These are phyloP conservation scores for Scopulariopsis brevicaulis DNA, from an alignment of 2,329 filamentous ascomycete species.

Conservation along the genomic window DNA sequence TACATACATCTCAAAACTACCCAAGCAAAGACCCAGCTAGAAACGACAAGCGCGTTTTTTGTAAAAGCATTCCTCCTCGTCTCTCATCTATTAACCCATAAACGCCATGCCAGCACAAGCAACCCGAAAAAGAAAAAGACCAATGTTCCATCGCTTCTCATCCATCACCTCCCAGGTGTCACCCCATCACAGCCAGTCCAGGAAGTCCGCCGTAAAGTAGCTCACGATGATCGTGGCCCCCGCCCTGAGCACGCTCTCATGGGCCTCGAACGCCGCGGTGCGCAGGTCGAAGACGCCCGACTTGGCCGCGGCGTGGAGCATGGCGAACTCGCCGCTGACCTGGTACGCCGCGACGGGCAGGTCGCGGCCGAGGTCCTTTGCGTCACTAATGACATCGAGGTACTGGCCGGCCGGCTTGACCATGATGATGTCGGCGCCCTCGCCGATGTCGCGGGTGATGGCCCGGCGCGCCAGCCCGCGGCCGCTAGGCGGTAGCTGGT, in stretches of 20 bases:
- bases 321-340: constrained; percentile 92
- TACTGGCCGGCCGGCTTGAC: constrained; percentile 96
- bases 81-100: neutral
- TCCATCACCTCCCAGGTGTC: neutral
- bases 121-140: neutral
- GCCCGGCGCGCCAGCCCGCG: constrained; percentile 85
- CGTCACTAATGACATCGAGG: constrained; percentile 94
- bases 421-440: constrained; percentile 98
- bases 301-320: constrained; percentile 94
- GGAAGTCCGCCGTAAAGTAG: constrained; percentile 82
- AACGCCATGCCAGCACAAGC: neutral
- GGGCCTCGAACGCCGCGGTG: constrained; percentile 88
- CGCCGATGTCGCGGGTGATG: constrained; percentile 78
- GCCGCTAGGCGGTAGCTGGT: constrained; percentile 88
- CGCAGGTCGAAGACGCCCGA: constrained; percentile 94
- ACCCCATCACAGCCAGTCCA: constrained; percentile 43
- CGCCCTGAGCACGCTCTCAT: constrained; percentile 83
- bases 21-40: neutral
- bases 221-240: constrained; percentile 88
- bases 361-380: constrained; percentile 86
- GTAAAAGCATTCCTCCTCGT: neutral
- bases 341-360: constrained; percentile 93
- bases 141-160: neutral
- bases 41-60: neutral
- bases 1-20: neutral